Evolutionary conservation across 441 rosid species (phyloP).

Genomic region (Pelargonium cotyledonis): DNA sequence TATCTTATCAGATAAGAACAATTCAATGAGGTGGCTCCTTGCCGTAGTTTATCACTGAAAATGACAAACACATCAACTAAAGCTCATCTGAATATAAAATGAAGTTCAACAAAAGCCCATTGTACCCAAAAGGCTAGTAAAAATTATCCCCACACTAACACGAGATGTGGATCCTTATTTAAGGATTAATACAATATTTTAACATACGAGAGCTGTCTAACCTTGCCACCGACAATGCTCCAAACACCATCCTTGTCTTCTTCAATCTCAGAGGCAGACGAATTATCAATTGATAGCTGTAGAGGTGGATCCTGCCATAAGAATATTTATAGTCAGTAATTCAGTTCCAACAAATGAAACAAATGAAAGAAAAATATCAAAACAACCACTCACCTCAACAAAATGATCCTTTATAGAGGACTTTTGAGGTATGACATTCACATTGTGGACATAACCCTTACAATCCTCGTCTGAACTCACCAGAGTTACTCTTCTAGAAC

Average conservation of each 20-base stretch:
- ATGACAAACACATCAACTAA: no score
- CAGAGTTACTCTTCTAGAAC: conserved; percentile 32
- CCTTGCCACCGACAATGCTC: conserved; percentile 80
- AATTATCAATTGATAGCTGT: conserved; percentile 44
- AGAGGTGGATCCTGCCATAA: conserved; percentile 53
- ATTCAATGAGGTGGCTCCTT: no score
- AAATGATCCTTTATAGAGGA: conserved; percentile 37
- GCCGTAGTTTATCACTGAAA: no score
- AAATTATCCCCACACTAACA: no score
- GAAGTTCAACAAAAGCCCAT: no score
- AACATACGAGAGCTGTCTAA: conserved; percentile 21
- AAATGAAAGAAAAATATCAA: conserved; percentile 13
- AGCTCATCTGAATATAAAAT: no score
- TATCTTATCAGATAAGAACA: no score
- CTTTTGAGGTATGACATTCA: conserved; percentile 36
- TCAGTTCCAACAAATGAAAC: conserved; percentile 1
- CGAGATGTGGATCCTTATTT: no score
- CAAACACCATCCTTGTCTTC: conserved; percentile 54
- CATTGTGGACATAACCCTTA: conserved; percentile 44
- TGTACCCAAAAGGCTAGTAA: no score
- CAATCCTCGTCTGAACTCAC: conserved; percentile 32
- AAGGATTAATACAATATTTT: neutral
- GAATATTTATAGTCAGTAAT: conserved; percentile 12
- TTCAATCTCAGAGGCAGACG: conserved; percentile 51
- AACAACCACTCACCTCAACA: conserved; percentile 34